Evolutionary conservation across 129 eudicot genomes (phyloP), one percentile per base, ranked within the genome.

Genomic region (Solidago caesia): DNA sequence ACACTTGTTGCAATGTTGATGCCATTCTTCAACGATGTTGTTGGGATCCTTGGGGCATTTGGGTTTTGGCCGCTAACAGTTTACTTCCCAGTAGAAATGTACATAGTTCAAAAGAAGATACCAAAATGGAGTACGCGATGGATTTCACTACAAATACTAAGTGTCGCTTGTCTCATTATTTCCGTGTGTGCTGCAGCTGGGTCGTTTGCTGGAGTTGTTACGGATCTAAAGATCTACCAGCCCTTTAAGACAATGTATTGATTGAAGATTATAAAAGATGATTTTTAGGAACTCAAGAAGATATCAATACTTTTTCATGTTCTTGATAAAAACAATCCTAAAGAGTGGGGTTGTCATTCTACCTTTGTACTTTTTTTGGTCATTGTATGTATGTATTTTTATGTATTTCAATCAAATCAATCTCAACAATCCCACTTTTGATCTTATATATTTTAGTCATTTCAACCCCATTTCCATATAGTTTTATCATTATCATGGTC

Each of bases 61-160:
- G 99, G 99, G 55, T 95, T 95, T 64, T 95, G 99, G 99, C 99
- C 99, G 1, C 65, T 91, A 8, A 95, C 99, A 0, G 99, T 95
- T 6, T 95, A 94, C 65, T 88, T 83, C 80, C 98, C 98, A 0
- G 98, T 94, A 4, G 97, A 94, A 60, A 94, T 94, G 98, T 94
- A 94, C 83, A 94, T 94, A 8, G 83, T 61, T 73, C 96, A 88
- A 68, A 91, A 91, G 84, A 89, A 84, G 83, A 91, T 95, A 41
- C 92, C 89, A 6, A 95, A 87, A 64, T 95, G 99, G 99, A 91
- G 97, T 45, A 79, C 89, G 0, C 87, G 81, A 63, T 95, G 99
- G 99, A 45, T 95, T 3, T 69, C 88, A 10, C 72, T 95, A 3
- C 99, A 95, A 57, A 87, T 88, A 58, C 64, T 95, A 2, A 95